Base-by-base conservation (phyloP, 257 asterid species). In the Ilex asprella region DNA sequence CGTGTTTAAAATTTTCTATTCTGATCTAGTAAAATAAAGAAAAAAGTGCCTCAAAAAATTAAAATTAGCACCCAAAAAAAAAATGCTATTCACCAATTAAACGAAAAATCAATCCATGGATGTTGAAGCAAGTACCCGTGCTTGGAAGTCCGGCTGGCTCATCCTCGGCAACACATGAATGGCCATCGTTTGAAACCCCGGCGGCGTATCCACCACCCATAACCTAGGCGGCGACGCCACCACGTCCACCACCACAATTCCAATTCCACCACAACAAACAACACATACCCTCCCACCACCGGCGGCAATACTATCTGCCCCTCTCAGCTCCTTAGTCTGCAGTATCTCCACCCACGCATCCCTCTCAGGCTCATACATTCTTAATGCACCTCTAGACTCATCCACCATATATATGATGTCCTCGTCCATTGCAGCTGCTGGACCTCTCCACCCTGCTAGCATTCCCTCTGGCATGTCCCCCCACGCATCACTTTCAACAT, bases 371-470 rank as follows among this genome's bases (percentile, higher is more conserved):
- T 84, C 82, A 30, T 86, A 89, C 59, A 9, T 79, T 27, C 67
- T 86, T 51, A 89, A 62, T 21, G 57, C 66, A 0, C 96, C 97
- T 30, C 67, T 85, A 0, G 83, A 72, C 60, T 87, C 96, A 51
- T 87, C 94, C 69, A 85, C 95, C 67, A 58, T 71, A 64, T 69
- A 90, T 3, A 87, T 64, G 0, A 75, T 82, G 56, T 90, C 91
- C 74, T 87, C 96, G 3, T 70, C 82, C 93, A 90, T 80, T 12
- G 91, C 74, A 8, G 84, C 65, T 16, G 84, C 81, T 10, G 95
- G 86, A 29, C 94, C 91, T 0, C 62, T 79, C 96, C 91, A 88
- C 7, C 96, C 96, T 11, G 21, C 68, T 46, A 84, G 63, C 94
- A 88, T 88, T 30, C 91, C 94, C 52, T 44, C 64, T 2, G 82